A percentile compares a stretch with the other conserved stretches of the same genome.
phyloP scores from a whole-genome alignment of 495 filamentous ascomycete species.

The Platismatia glauca region DNA sequence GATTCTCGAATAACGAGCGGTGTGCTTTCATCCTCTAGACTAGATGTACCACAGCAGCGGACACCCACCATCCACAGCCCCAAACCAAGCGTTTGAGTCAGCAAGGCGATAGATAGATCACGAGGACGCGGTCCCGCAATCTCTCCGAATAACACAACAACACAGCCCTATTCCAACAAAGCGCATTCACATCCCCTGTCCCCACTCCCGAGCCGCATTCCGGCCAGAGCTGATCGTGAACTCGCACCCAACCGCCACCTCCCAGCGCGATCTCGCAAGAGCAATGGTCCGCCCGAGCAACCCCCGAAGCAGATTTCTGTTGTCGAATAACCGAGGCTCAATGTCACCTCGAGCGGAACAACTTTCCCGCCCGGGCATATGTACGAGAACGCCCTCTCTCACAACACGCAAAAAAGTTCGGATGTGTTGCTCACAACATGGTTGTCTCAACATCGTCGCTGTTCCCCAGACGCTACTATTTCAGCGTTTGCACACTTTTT shows the following conservation, averaged over 20 bases:
- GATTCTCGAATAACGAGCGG: no score
- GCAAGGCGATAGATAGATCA: not conserved
- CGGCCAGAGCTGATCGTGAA: not conserved
- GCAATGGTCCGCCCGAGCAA: not conserved
- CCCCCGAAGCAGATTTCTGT: not conserved
- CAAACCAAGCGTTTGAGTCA: not conserved
- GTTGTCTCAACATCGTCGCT: not conserved
- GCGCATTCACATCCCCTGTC: not conserved
- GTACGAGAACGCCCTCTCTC: not conserved
- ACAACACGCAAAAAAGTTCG: not conserved
- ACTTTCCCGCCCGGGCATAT: not conserved
- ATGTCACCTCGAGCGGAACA: not conserved
- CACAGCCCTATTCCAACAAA: not conserved
- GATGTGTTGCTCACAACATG: not conserved
- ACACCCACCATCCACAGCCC: not conserved
- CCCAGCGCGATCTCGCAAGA: not conserved
- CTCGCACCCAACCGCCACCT: not conserved
- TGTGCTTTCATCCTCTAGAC: constrained; percentile 14
- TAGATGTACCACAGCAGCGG: not conserved
- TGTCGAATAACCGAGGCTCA: not conserved
- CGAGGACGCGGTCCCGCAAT: not conserved
- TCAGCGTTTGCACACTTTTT: not conserved
- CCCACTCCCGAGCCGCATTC: not conserved
- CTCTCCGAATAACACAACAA: not conserved
- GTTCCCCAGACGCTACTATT: not conserved